These are phyloP conservation scores for Kurtzmaniella quercitrusa DNA, from an alignment of 1,139 yeast species.

Conservation along the genomic window DNA sequence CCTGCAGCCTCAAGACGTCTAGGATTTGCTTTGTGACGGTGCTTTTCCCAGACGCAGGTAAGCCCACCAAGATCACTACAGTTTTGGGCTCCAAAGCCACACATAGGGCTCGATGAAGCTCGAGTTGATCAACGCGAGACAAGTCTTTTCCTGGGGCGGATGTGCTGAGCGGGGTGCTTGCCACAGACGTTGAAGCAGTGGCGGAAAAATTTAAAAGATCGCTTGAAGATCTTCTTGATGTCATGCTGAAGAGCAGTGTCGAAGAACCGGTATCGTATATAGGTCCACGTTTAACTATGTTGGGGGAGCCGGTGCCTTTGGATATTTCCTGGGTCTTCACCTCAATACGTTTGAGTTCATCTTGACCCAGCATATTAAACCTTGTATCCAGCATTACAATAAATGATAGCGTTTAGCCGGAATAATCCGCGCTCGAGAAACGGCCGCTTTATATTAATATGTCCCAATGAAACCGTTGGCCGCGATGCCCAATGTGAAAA, in stretches of 20 bases:
- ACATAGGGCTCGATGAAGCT: slow-evolving; percentile 8
- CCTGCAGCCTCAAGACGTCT: slow-evolving; percentile 28
- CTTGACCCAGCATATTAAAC: background rate
- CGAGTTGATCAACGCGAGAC: background rate
- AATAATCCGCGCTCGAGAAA: too few species aligned
- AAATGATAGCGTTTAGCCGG: too few species aligned
- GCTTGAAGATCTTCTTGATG: slow-evolving; percentile 15
- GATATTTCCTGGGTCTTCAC: background rate
- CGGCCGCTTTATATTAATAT: background rate
- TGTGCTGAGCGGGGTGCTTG: slow-evolving; percentile 11
- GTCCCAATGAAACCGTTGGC: background rate
- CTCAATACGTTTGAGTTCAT: background rate
- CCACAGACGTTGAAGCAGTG: slow-evolving; percentile 14
- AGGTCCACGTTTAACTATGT: background rate
- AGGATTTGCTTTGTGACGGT: slow-evolving; percentile 54
- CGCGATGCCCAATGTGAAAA: background rate
- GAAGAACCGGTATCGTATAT: background rate
- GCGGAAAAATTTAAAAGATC: slow-evolving; percentile 11
- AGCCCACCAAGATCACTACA: slow-evolving; percentile 52
- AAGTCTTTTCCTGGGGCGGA: slow-evolving; percentile 6
- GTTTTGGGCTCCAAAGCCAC: slow-evolving; percentile 14
- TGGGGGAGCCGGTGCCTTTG: background rate
- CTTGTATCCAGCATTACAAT: background rate
- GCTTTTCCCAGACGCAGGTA: slow-evolving; percentile 72
- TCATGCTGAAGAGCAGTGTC: slow-evolving; percentile 1